Conservation (phyloP, 2,329 filamentous ascomycete species). For the Beauveria scarabaeidicola region DNA sequence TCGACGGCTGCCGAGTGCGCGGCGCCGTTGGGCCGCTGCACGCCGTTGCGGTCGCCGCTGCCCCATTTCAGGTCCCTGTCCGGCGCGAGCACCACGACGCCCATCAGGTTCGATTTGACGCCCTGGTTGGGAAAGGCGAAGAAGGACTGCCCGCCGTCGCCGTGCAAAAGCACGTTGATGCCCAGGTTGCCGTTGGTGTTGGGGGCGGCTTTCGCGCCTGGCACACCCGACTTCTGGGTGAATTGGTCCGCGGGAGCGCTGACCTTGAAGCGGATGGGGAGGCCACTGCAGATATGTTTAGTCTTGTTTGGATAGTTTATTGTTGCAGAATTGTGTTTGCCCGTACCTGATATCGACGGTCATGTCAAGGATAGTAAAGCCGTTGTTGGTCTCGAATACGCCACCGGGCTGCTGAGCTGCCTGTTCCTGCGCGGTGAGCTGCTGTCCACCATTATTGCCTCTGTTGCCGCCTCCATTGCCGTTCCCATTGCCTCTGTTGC, state of each 20-base stretch:
- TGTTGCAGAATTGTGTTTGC: conserved; percentile 10
- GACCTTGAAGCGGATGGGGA: conserved; percentile 47
- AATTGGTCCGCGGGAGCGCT: conserved; percentile 47
- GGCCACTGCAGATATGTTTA: conserved; percentile 27
- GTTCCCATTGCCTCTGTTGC: not conserved
- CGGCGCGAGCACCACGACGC: conserved; percentile 45
- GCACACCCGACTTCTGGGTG: conserved; percentile 38
- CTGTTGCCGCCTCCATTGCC: not conserved
- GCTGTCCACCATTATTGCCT: not conserved
- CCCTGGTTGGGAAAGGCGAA: conserved; percentile 49
- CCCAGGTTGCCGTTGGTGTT: conserved; percentile 31
- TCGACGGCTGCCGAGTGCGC: conserved; percentile 48
- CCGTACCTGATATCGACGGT: conserved; percentile 46
- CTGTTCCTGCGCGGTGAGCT: not conserved
- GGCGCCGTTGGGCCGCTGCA: conserved; percentile 45
- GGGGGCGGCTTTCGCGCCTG: conserved; percentile 30
- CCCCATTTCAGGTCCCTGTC: conserved; percentile 51
- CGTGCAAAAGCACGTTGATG: conserved; percentile 50
- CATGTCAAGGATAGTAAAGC: conserved; percentile 46
- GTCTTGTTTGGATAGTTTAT: not conserved
- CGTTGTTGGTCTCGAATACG: conserved; percentile 39
- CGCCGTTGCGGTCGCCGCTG: conserved; percentile 35
- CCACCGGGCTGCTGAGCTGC: not conserved
- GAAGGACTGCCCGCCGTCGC: conserved; percentile 51
- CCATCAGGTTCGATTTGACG: conserved; percentile 41